Base-by-base conservation (phyloP, 2,329 filamentous ascomycete genomes). In the Penicillium aurantiogriseum region DNA sequence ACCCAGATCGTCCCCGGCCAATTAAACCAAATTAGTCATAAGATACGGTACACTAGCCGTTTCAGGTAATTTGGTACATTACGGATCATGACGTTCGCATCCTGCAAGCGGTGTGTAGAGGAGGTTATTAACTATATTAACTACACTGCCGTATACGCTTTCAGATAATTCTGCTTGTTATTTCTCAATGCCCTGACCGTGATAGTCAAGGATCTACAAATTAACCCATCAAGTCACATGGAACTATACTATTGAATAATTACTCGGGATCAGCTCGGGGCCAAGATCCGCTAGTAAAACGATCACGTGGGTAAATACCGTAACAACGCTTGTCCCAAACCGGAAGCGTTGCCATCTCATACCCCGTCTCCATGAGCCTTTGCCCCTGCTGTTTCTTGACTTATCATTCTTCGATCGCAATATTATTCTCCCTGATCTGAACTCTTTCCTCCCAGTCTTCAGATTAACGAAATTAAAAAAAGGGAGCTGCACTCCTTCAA, bases 221-320 rank as follows among this genome's bases (percentile, higher is more conserved):
- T 27, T n/a, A 7, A 27, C 25, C 4, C 25, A 7, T 44, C 23
- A 43, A 43, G 17, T 27, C 4, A n/a, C 8, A 43, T 36, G 45
- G 21, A 11, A 17, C 8, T 21, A 39, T 17, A 53, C 13, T 29
- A 21, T 21, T 17, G 31, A 7, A 46, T 17, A n/a, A 13, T 46
- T 21, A 27, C 21, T 42, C 33, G 35, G 25, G 17, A 10, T 13
- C 51, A 23, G 19, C 25, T 40, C 45, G 38, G 47, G 29, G 31
- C 48, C 48, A 51, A 45, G 39, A 51, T 25, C 48, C 39, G 48
- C 39, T 36, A 35, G 21, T 27, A 35, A 25, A 23, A 15, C 3
- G 27, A 29, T 65, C 63, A 65, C 62, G 62, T 66, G 62, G 2
- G 58, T 66, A 66, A 63, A 52, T 65, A 65, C 63, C 29, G 57